Base-by-base conservation (phyloP, 129 eudicot species). In the Rutidosis leptorrhynchoides region DNA sequence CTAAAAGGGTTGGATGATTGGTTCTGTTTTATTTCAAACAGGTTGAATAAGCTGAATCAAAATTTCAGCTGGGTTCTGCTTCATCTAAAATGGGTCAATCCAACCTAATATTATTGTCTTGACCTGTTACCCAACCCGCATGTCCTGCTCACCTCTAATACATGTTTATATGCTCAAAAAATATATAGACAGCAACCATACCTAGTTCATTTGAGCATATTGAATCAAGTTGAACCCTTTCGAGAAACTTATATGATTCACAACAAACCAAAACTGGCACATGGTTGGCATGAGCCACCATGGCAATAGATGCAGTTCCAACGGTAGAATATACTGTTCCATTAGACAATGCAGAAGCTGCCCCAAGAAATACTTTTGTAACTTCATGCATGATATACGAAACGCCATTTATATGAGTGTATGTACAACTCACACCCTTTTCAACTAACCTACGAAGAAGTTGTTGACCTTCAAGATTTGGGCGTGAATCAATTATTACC, bases 201-300 rank as follows among this genome's bases (percentile, higher is more conserved):
- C 98, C 96, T 37, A 93, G 89, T 73, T 93, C 98, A 82, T 93
- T 93, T 15, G 81, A 83, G 72, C 98, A 93, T 16, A 93, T 86
- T 4, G 98, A 88, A 84, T 93, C 98, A 68, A 93, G 95, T 71
- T 83, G 95, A 20, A 88, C 98, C 80, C 96, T 76, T 68, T 88
- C 98, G 62, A 85, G 95, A 63, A 93, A 93, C 82, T 93, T 93
- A 62, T 88, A 93, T 2, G 98, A 89, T 81, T 93, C 98, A 80
- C 96, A 93, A 56, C 98, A 93, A 64, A 93, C 78, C 83, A 93
- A 67, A 25, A 93, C 95, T 3, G 95, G 98, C 29, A 93, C 95
- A 64, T 49, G 90, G 43, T 76, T 84, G 27, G 87, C 89, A 82
- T 93, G 80, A 72, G 92, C 98, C 62, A 93, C 98, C 98, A 93